A percentile compares a stretch with the other conserved stretches of the same genome.
Evolutionary conservation across 495 filamentous ascomycete genomes (phyloP).

Genomic region (Neurospora sp.): DNA sequence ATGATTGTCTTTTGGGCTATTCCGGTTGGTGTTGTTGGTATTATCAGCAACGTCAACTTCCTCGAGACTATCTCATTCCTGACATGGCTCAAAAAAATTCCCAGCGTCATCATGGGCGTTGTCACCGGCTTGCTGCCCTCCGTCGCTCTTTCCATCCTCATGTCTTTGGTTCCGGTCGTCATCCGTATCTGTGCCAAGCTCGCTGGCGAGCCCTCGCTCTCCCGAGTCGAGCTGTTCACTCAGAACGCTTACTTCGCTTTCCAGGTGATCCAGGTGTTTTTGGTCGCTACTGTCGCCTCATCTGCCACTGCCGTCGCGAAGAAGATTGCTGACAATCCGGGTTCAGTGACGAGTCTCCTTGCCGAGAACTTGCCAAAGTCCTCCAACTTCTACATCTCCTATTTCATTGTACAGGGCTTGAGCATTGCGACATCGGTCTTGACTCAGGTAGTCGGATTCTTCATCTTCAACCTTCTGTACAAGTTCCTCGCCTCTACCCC

Average conservation of each 20-base stretch:
- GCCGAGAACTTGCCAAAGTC: constrained; percentile 66
- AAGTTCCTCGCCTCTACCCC: constrained; percentile 48
- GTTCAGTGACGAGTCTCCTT: constrained; percentile 50
- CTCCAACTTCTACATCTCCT: constrained; percentile 92
- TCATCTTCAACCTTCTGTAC: constrained; percentile 69
- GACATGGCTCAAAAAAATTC: constrained; percentile 63
- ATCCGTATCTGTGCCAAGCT: constrained; percentile 66
- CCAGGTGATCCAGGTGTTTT: constrained; percentile 86
- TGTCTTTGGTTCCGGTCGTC: constrained; percentile 81
- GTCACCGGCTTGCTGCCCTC: constrained; percentile 78
- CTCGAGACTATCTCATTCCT: constrained; percentile 58
- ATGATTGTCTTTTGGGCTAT: constrained; percentile 96
- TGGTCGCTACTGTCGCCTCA: constrained; percentile 72
- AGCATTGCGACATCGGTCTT: constrained; percentile 68
- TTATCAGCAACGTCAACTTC: constrained; percentile 73
- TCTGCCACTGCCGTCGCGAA: constrained; percentile 56
- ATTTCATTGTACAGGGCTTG: constrained; percentile 88
- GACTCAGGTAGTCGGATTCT: constrained; percentile 66
- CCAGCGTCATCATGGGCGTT: constrained; percentile 61
- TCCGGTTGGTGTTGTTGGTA: constrained; percentile 76
- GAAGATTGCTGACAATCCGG: constrained; percentile 56
- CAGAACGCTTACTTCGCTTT: constrained; percentile 83
- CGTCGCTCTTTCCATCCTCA: constrained; percentile 71
- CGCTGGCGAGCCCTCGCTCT: constrained; percentile 59
- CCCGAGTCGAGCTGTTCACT: constrained; percentile 62